These are phyloP conservation scores for Suillus subalutaceus DNA, from an alignment of 768 basidiomycete species.

Conservation along the genomic window DNA sequence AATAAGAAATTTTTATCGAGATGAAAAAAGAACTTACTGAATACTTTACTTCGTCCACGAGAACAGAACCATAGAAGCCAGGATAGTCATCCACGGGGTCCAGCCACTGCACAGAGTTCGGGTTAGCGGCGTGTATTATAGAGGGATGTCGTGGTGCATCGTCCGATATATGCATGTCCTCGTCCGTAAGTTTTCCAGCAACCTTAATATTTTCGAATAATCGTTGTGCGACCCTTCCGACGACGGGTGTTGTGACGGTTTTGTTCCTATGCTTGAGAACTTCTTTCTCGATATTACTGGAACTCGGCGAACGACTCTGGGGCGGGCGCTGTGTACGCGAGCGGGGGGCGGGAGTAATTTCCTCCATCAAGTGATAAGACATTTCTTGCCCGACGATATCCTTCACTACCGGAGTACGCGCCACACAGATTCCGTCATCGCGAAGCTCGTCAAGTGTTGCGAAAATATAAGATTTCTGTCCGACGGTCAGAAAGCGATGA, in stretches of 20 bases:
- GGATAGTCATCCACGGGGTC: constrained; percentile 22
- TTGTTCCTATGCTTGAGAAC: constrained; percentile 40
- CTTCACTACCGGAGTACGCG: constrained; percentile 46
- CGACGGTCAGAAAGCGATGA: constrained; percentile 6
- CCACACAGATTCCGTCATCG: constrained; percentile 33
- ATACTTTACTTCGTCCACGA: constrained; percentile 62
- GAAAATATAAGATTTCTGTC: constrained; percentile 48
- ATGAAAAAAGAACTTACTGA: constrained; percentile 39
- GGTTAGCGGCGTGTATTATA: constrained; percentile 34
- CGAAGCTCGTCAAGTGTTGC: constrained; percentile 43
- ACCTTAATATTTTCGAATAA: constrained; percentile 51
- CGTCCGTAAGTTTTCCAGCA: constrained; percentile 32
- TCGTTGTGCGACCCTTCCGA: constrained; percentile 47
- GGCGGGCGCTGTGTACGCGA: constrained; percentile 19
- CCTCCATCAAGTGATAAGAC: constrained; percentile 26
- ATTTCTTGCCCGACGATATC: constrained; percentile 31
- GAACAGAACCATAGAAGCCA: constrained; percentile 46
- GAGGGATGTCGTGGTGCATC: constrained; percentile 13
- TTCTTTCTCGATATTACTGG: constrained; percentile 27
- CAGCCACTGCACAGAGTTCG: constrained; percentile 38
- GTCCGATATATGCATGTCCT: constrained; percentile 30
- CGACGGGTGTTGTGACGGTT: constrained; percentile 49
- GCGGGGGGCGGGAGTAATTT: constrained; percentile 16
- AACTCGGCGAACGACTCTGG: constrained; percentile 16
- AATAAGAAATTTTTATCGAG: constrained; percentile 16